Conservation (phyloP, 805 yeast species). For the Nakazawaea wyomingensis region DNA sequence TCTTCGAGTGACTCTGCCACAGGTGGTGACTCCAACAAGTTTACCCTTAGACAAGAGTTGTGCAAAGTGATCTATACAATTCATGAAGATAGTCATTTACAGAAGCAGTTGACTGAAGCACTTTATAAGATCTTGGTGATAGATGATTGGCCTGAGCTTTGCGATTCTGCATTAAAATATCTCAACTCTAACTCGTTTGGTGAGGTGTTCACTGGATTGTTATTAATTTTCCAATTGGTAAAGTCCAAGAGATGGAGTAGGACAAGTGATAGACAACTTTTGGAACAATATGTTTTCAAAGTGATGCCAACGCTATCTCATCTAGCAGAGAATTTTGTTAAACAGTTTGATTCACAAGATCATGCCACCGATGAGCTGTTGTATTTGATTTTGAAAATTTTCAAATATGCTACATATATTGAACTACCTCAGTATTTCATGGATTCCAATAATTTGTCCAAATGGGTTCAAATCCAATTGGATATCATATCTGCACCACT, state of each 20-base stretch:
- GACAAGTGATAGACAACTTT: constrained; percentile 42
- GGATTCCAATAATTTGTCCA: constrained; percentile 37
- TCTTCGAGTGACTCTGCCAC: not conserved
- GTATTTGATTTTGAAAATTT: constrained; percentile 66
- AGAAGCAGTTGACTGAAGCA: constrained; percentile 54
- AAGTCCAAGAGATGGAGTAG: constrained; percentile 67
- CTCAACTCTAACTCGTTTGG: constrained; percentile 39
- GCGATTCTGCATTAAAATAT: constrained; percentile 39
- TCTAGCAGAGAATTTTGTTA: constrained; percentile 40
- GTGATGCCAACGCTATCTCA: constrained; percentile 62
- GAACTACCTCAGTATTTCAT: constrained; percentile 65
- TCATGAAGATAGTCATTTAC: constrained; percentile 36
- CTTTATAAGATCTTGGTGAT: constrained; percentile 46
- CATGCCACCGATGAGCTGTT: constrained; percentile 52
- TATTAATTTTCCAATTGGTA: constrained; percentile 65
- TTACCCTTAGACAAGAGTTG: constrained; percentile 48
- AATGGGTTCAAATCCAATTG: constrained; percentile 74
- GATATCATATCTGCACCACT: constrained; percentile 48
- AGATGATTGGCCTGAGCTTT: constrained; percentile 51
- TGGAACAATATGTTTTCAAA: constrained; percentile 49
- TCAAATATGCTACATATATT: constrained; percentile 68
- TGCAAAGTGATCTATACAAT: constrained; percentile 49
- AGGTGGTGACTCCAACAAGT: constrained; percentile 11
- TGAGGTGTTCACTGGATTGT: constrained; percentile 57
- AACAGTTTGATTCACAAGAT: constrained; percentile 18